Evolutionary conservation across 192 early-diverging fungal species (phyloP).

Genomic region (Phlyctochytrium bullatum): DNA sequence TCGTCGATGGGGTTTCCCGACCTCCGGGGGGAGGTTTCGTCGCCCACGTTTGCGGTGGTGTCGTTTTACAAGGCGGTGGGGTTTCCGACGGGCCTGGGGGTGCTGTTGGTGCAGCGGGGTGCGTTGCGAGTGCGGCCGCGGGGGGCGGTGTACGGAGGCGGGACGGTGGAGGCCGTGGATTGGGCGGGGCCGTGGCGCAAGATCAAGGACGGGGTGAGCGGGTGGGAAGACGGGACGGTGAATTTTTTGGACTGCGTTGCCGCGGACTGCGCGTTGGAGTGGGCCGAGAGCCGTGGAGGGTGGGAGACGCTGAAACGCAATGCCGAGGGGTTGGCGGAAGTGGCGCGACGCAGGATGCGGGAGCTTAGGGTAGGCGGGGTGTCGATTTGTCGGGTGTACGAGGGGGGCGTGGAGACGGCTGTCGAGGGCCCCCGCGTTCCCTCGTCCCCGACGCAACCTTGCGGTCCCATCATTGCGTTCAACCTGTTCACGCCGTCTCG

Average conservation of each 20-base stretch:
- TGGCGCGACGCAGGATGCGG: conserved; percentile 40
- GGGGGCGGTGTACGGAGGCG: conserved; percentile 78
- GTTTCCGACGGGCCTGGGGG: conserved; percentile 79
- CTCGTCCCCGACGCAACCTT: neutral
- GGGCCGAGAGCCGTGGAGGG: conserved; percentile 32
- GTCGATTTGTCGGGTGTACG: conserved; percentile 39
- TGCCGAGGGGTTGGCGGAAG: conserved; percentile 42
- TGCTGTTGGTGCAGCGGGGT: conserved; percentile 63
- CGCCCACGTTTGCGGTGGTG: conserved; percentile 63
- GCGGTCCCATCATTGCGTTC: conserved; percentile 68
- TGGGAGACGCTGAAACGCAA: conserved; percentile 40
- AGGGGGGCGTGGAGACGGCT: neutral
- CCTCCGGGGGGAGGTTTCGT: conserved; percentile 52
- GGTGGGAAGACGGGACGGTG: conserved; percentile 75
- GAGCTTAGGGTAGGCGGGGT: conserved; percentile 51
- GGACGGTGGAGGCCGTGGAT: conserved; percentile 63
- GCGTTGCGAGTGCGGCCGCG: conserved; percentile 35
- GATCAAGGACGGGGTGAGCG: conserved; percentile 7
- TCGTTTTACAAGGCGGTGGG: conserved; percentile 93
- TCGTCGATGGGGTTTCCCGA: conserved; percentile 64
- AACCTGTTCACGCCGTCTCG: conserved; percentile 61
- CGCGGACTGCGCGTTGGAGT: conserved; percentile 67
- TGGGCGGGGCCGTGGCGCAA: conserved; percentile 36
- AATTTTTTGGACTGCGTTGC: conserved; percentile 74
- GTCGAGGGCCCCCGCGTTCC: no score